Evolutionary conservation across 2,329 filamentous ascomycete genomes (phyloP).

Genomic region (Ceratocystis ficicola): DNA sequence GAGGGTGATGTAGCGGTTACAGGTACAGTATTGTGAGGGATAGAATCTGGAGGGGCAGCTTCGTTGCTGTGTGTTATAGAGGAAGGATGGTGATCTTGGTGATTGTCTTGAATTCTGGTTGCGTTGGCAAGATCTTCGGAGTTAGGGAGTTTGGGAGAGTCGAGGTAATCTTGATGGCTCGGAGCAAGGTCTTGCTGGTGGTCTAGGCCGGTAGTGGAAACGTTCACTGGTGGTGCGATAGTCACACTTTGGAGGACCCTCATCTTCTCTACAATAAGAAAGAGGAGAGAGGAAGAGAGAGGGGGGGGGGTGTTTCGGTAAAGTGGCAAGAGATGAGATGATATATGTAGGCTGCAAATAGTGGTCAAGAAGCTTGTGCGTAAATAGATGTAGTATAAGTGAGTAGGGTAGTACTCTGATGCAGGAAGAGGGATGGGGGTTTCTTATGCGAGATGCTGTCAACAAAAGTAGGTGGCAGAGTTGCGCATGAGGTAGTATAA

Average conservation of each 20-base stretch:
- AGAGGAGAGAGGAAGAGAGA: not conserved
- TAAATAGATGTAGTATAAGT: not conserved
- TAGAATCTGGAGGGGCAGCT: not conserved
- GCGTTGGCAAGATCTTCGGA: slow-evolving; percentile 38
- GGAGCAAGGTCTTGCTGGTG: not conserved
- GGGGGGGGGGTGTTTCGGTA: not conserved
- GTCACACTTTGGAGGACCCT: slow-evolving; percentile 6
- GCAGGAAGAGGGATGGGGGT: not conserved
- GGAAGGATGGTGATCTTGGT: slow-evolving; percentile 28
- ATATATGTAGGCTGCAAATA: slow-evolving; percentile 5
- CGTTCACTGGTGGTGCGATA: not conserved
- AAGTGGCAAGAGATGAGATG: not conserved
- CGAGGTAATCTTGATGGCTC: slow-evolving; percentile 36
- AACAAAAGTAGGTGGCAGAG: slow-evolving; percentile 6
- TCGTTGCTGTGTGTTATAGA: not conserved
- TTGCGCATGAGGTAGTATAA: slow-evolving; percentile 5
- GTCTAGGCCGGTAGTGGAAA: slow-evolving; percentile 3
- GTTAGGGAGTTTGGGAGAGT: slow-evolving; percentile 39
- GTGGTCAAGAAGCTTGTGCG: not conserved
- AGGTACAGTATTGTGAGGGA: not conserved
- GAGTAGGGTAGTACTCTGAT: not conserved
- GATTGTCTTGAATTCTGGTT: slow-evolving; percentile 37
- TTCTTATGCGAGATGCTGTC: slow-evolving; percentile 2
- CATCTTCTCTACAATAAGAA: not conserved
- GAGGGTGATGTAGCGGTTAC: slow-evolving; percentile 21